Conservation (phyloP, 2,329 filamentous ascomycete species). For the Triangularia setosa region DNA sequence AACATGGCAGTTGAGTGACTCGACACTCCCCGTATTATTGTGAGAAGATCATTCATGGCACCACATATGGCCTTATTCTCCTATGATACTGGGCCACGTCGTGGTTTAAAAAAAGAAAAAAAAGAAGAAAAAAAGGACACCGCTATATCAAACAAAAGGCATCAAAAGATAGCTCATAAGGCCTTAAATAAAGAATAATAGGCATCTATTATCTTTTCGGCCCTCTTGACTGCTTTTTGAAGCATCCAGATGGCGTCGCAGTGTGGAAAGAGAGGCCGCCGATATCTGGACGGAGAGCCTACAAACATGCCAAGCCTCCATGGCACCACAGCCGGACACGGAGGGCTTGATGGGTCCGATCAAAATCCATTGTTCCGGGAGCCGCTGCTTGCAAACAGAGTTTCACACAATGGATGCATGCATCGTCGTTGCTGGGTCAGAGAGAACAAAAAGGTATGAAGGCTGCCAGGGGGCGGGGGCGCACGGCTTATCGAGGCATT, state of each 20-base stretch:
- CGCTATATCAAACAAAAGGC: too few species aligned
- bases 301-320: background rate
- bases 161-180: too few species aligned
- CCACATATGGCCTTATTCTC: background rate
- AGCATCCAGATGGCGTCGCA: too few species aligned
- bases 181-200: too few species aligned
- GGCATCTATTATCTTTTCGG: too few species aligned
- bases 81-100: background rate
- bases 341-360: background rate
- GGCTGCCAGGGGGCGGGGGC: background rate
- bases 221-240: too few species aligned
- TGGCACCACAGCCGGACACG: background rate
- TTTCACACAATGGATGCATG: conserved; percentile 10
- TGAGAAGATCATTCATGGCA: background rate
- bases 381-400: conserved; percentile 14
- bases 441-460: background rate
- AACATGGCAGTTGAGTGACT: background rate
- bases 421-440: conserved; percentile 6
- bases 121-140: too few species aligned
- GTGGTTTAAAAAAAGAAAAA: too few species aligned
- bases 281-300: background rate
- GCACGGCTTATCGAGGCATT: background rate
- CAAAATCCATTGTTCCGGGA: background rate
- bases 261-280: background rate
- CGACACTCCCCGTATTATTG: too few species aligned